Conservation (phyloP, 208 protist species). For the Strigomonas galati region DNA sequence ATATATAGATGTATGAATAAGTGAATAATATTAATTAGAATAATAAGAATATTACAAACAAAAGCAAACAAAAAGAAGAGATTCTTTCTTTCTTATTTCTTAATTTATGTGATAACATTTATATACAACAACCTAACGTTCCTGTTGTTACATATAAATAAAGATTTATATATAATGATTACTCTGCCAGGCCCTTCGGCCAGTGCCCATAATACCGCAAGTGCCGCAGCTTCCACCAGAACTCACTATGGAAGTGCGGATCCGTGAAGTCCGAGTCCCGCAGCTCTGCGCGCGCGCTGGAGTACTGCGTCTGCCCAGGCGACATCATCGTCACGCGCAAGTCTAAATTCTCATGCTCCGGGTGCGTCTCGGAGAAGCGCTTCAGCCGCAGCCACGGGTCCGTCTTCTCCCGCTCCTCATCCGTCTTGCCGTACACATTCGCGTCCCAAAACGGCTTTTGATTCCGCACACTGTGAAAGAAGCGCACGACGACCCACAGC, state of each 20-base stretch:
- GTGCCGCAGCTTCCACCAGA: slow-evolving; percentile 89
- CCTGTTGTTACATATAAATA: slow-evolving; percentile 14
- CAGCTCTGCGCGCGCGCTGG: slow-evolving; percentile 71
- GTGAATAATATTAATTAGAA: too few species aligned
- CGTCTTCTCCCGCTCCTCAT: slow-evolving; percentile 47
- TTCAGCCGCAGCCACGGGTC: slow-evolving; percentile 75
- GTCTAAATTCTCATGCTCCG: slow-evolving; percentile 77
- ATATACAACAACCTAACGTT: too few species aligned
- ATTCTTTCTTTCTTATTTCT: too few species aligned
- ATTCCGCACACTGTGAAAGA: slow-evolving; percentile 85
- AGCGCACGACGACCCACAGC: slow-evolving; percentile 66
- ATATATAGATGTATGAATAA: too few species aligned
- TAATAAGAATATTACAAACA: too few species aligned
- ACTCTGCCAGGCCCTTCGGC: slow-evolving; percentile 81
- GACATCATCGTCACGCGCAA: slow-evolving; percentile 75
- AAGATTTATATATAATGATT: slow-evolving; percentile 13
- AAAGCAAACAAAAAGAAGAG: not conserved
- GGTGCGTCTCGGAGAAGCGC: slow-evolving; percentile 80
- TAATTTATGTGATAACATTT: too few species aligned
- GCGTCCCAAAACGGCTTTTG: slow-evolving; percentile 87
- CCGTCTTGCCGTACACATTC: slow-evolving; percentile 72
- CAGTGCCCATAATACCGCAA: slow-evolving; percentile 85
- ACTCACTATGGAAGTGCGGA: slow-evolving; percentile 83
- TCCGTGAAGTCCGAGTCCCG: slow-evolving; percentile 86
- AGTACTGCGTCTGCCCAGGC: slow-evolving; percentile 72